phyloP scores from a whole-genome alignment of 441 rosid species.

The Gossypium davidsonii region DNA sequence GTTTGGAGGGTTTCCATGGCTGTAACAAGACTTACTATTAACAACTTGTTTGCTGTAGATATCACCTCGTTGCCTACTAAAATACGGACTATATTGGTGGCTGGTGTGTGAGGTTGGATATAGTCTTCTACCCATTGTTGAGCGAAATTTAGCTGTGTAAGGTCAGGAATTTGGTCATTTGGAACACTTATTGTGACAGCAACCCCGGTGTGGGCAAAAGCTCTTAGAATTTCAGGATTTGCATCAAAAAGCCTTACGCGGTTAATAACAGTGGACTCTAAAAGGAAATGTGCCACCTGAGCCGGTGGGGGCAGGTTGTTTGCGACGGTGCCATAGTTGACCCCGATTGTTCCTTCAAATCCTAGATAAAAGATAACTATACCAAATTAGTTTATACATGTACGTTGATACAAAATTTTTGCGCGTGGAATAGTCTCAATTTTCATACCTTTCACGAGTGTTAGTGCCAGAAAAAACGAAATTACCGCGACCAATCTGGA shows the following conservation, averaged over 20 bases:
- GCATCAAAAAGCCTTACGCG: conserved; percentile 62
- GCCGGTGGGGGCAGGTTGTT: conserved; percentile 67
- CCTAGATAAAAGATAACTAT: conserved; percentile 17
- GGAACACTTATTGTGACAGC: conserved; percentile 55
- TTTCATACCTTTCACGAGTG: conserved; percentile 22
- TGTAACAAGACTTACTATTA: conserved; percentile 41
- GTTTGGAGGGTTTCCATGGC: conserved; percentile 68
- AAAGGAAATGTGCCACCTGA: conserved; percentile 58
- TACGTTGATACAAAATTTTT: background rate
- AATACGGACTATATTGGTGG: conserved; percentile 61
- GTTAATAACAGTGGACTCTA: conserved; percentile 51
- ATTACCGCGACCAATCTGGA: background rate
- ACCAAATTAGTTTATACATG: background rate
- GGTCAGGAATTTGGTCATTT: conserved; percentile 58
- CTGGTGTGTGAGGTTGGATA: conserved; percentile 48
- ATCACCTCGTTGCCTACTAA: conserved; percentile 78
- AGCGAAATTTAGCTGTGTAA: conserved; percentile 42
- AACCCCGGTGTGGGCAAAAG: conserved; percentile 58
- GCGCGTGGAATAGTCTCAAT: background rate
- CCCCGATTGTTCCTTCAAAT: conserved; percentile 45
- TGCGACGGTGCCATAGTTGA: conserved; percentile 69
- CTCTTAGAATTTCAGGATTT: conserved; percentile 40
- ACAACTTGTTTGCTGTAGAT: conserved; percentile 37
- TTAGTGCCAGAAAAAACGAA: conserved; percentile 14
- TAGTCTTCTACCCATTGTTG: conserved; percentile 50